Percentiles rank a stretch among this genome's conserved stretches.
These are phyloP conservation scores for Aspergillus funiculosus DNA, from an alignment of 495 filamentous ascomycete species.

Conservation along the genomic window DNA sequence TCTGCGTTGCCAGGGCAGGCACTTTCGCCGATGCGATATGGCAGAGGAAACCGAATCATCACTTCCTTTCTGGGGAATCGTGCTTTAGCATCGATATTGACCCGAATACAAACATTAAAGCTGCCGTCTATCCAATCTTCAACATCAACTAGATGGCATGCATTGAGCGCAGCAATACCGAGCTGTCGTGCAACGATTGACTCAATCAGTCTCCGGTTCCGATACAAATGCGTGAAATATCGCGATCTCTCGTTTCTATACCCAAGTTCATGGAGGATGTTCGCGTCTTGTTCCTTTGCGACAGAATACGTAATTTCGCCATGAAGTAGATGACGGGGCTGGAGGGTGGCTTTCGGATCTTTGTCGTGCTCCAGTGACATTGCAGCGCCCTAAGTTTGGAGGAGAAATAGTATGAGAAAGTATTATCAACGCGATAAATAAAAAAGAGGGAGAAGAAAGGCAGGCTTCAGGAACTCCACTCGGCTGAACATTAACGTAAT, in stretches of 20 bases:
- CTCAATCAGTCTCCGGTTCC: not conserved
- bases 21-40: conserved; percentile 30
- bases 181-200: conserved; percentile 2
- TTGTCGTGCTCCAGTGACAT: too few relatives aligned
- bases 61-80: conserved; percentile 14
- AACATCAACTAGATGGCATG: conserved; percentile 17
- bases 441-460: too few relatives aligned
- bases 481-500: too few relatives aligned
- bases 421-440: too few relatives aligned
- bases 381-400: too few relatives aligned
- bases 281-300: conserved; percentile 40
- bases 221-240: not conserved
- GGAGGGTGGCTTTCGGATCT: too few relatives aligned
- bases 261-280: conserved; percentile 18
- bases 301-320: not conserved
- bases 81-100: conserved; percentile 13
- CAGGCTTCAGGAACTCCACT: too few relatives aligned
- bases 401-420: too few relatives aligned
- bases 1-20: conserved; percentile 29
- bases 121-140: conserved; percentile 33
- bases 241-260: not conserved
- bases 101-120: conserved; percentile 38
- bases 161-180: not conserved
- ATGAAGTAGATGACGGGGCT: not conserved
- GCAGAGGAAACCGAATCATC: conserved; percentile 32